Base-by-base conservation (phyloP, 148 eudicot species). In the Chenopodium suecicum region DNA sequence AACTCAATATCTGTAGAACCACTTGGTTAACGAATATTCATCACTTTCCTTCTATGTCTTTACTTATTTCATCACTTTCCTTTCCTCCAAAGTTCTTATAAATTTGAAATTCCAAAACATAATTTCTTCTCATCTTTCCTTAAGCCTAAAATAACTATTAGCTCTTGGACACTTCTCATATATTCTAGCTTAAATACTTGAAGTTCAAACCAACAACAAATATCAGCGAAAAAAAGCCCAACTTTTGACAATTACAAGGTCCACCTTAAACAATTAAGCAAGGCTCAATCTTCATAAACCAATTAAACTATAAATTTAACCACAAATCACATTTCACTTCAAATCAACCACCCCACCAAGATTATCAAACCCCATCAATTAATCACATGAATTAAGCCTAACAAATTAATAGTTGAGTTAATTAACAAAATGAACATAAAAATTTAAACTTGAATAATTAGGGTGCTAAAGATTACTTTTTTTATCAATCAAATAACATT, bases 251-350 rank as follows among this genome's bases (percentile, higher is more conserved):
- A 14, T 6, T 41, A 41, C 44, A 41, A 41, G 44, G 44, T 41
- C 44, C 44, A 41, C 44, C 44, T 41, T 41, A 41, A 41, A 58
- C 63, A 58, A 58, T 58, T 4, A 58, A 62, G 66, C 23, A 62
- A 62, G 0, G 10, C 64, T 74, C 72, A 60, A 25, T 11, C 27
- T 54, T 47, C 17, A 31, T 54, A 65, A 22, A 27, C 25, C 56
- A 76, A 31, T 22, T 58, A 58, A 81, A 23, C 84, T 82, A 76
- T 44, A 68, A 0, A 75, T 19, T 63, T 22, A 63, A 65, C 7
- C 34, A 29, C 63, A 74, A n/a, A 74, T 34, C 75, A 68, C 47
- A 81, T 23, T 37, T 68, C 9, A 34, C 74, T 67, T 47, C 37
- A 75, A 69, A 67, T 9, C 78, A 46, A 44, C 31, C n/a, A 41